These are phyloP conservation scores for Pythium aquatile DNA, from an alignment of 352 stramenopile genomes.

Conservation along the genomic window DNA sequence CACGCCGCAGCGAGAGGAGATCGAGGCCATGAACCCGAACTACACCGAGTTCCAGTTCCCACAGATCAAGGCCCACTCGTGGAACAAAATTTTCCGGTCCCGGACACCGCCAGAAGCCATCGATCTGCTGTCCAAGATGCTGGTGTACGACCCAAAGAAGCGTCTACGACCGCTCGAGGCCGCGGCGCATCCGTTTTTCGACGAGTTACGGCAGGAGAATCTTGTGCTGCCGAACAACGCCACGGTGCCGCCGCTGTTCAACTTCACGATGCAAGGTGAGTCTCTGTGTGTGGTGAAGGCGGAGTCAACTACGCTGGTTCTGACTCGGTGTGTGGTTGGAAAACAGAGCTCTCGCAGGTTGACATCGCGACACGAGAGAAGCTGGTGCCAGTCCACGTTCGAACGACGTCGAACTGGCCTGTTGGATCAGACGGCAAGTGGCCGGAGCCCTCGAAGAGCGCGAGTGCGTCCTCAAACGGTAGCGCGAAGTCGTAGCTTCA, in stretches of 20 bases:
- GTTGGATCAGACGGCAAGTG: constrained; percentile 68
- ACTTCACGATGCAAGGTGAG: constrained; percentile 91
- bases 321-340: not conserved
- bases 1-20: constrained; percentile 98
- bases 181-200: constrained; percentile 96
- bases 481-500: constrained; percentile 28
- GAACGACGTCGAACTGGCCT: constrained; percentile 76
- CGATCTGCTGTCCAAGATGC: constrained; percentile 96
- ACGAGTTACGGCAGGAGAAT: constrained; percentile 92
- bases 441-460: constrained; percentile 39
- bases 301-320: not conserved
- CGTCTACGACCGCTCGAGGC: constrained; percentile 76
- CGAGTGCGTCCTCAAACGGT: constrained; percentile 25
- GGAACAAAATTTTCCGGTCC: constrained; percentile 96
- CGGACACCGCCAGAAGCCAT: constrained; percentile 96
- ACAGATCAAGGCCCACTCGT: constrained; percentile 98
- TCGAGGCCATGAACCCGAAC: constrained; percentile 99
- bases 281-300: not conserved
- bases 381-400: constrained; percentile 70
- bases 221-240: constrained; percentile 85
- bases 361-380: constrained; percentile 68
- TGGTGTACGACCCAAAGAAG: constrained; percentile 96
- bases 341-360: constrained; percentile 73
- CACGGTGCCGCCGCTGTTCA: constrained; percentile 89
- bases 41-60: constrained; percentile 99